A percentile compares a stretch with the other conserved stretches of the same genome.
Conservation (phyloP, 148 eudicot species). For the Amaranthus palmeri region DNA sequence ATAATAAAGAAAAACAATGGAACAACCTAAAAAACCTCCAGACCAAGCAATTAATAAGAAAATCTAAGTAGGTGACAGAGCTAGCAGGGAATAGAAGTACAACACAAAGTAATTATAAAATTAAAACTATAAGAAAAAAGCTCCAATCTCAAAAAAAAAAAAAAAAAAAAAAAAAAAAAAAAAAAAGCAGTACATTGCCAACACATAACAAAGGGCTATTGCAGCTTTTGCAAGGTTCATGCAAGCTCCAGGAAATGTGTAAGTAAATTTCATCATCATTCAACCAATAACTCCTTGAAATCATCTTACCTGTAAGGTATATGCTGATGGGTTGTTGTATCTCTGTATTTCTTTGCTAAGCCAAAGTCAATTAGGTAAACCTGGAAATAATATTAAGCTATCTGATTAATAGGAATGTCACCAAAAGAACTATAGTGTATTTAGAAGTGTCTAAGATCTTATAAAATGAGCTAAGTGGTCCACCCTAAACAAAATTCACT, state of each 20-base stretch:
- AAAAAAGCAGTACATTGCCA: neutral
- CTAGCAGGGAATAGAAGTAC: neutral
- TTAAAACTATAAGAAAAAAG: neutral
- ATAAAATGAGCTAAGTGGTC: neutral
- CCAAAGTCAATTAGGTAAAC: conserved; percentile 91
- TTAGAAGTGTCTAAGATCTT: neutral
- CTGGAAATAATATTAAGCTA: conserved; percentile 30
- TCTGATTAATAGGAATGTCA: neutral
- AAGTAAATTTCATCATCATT: neutral
- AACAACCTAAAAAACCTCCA: neutral
- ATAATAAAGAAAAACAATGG: neutral
- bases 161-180: neutral
- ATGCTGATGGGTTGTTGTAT: conserved; percentile 77
- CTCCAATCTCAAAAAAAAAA: neutral
- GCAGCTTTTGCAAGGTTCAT: neutral
- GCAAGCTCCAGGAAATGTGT: neutral
- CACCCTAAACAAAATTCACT: neutral
- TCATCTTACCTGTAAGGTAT: conserved; percentile 79
- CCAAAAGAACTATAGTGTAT: neutral
- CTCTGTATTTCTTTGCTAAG: conserved; percentile 89
- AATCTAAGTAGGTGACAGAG: neutral
- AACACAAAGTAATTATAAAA: neutral
- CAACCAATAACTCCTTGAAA: conserved; percentile 13
- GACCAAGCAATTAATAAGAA: neutral
- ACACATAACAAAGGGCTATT: neutral